Percentiles rank a stretch among this genome's conserved stretches.
phyloP scores from a whole-genome alignment of 441 rosid genomes.

The Oxalis stricta region DNA sequence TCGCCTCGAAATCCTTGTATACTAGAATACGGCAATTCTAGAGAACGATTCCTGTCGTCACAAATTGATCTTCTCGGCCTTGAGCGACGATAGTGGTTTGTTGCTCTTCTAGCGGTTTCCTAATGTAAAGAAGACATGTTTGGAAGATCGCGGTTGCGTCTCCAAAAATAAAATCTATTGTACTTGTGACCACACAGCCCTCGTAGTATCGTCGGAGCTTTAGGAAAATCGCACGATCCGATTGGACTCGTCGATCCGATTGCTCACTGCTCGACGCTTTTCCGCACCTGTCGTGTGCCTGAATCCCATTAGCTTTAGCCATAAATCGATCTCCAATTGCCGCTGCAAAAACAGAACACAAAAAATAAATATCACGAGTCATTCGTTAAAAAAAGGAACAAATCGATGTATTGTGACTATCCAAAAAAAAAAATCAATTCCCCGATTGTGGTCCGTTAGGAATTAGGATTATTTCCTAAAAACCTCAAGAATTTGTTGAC shows the following conservation, averaged over 20 bases:
- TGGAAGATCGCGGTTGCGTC: constrained; percentile 49
- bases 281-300: constrained; percentile 58
- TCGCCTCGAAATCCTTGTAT: constrained; percentile 43
- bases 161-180: constrained; percentile 61
- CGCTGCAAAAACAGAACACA: constrained; percentile 17
- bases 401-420: neutral
- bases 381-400: neutral
- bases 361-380: neutral
- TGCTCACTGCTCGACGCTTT: constrained; percentile 39
- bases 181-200: constrained; percentile 54
- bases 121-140: constrained; percentile 30
- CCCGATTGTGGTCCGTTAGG: neutral
- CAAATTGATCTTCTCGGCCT: constrained; percentile 35
- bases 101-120: constrained; percentile 31
- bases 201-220: constrained; percentile 79
- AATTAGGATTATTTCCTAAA: neutral
- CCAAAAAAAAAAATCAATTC: no score
- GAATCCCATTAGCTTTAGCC: constrained; percentile 63
- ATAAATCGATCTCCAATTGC: constrained; percentile 43
- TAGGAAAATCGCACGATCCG: constrained; percentile 42
- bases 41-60: constrained; percentile 61
- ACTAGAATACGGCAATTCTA: constrained; percentile 77
- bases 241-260: constrained; percentile 36
- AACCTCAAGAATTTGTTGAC: neutral
- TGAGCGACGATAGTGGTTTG: constrained; percentile 60